These are phyloP conservation scores for Stylonectria norvegica DNA, from an alignment of 2,329 filamentous ascomycete genomes.

Conservation along the genomic window DNA sequence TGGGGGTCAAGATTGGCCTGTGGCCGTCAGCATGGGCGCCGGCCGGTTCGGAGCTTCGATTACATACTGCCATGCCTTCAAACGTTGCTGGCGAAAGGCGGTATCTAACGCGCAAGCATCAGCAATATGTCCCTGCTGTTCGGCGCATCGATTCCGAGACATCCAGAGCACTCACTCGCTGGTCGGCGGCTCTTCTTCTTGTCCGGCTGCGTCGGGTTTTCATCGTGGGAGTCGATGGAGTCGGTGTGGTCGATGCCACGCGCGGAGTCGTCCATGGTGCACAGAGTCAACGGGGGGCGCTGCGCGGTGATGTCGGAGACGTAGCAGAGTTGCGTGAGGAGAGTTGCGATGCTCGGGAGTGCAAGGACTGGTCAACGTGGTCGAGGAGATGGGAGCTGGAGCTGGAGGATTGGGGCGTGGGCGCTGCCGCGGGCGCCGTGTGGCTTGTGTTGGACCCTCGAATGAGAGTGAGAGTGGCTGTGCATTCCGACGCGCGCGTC, in stretches of 20 bases:
- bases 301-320: conserved; percentile 19
- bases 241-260: conserved; percentile 45
- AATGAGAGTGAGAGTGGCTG: conserved; percentile 17
- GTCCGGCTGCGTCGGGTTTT: conserved; percentile 53
- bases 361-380: conserved; percentile 15
- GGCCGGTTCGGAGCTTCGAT: conserved; percentile 3
- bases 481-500: too few species aligned
- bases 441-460: conserved; percentile 18
- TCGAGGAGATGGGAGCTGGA: conserved; percentile 8
- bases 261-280: conserved; percentile 47
- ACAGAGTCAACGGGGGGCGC: conserved; percentile 16
- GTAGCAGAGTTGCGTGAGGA: conserved; percentile 5
- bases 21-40: conserved; percentile 35
- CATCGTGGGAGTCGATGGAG: conserved; percentile 55
- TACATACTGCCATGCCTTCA: conserved; percentile 97
- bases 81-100: conserved; percentile 90
- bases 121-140: conserved; percentile 9
- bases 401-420: too few species aligned
- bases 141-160: conserved; percentile 7
- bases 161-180: conserved; percentile 61
- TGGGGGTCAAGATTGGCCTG: conserved; percentile 91
- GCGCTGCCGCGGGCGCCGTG: too few species aligned
- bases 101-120: conserved; percentile 62
- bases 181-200: conserved; percentile 90
- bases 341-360: conserved; percentile 18